These are phyloP conservation scores for Vicia sativa DNA, from an alignment of 306 rosid genomes.

Conservation along the genomic window DNA sequence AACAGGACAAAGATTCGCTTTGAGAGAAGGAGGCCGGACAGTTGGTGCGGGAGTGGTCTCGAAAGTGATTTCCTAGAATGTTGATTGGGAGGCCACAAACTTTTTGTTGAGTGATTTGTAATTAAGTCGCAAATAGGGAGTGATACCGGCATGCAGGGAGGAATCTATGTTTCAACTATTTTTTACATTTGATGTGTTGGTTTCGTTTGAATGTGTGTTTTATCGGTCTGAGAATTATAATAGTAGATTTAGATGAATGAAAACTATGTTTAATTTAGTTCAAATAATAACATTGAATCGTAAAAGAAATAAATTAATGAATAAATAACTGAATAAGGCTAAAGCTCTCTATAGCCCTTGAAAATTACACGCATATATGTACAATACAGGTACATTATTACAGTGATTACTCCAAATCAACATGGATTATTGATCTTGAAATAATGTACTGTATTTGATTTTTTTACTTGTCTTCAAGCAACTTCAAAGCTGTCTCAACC, in stretches of 20 bases:
- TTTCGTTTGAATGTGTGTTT: slow-evolving; percentile 30
- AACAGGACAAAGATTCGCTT: slow-evolving; percentile 90
- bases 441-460: neutral
- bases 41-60: slow-evolving; percentile 94
- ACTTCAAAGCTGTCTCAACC: slow-evolving; percentile 68
- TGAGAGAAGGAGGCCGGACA: slow-evolving; percentile 92
- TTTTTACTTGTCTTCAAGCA: slow-evolving; percentile 48
- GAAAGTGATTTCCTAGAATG: slow-evolving; percentile 65
- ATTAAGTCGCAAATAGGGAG: slow-evolving; percentile 28
- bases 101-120: slow-evolving; percentile 35
- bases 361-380: slow-evolving; percentile 19
- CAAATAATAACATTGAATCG: slow-evolving; percentile 22
- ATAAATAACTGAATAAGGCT: slow-evolving; percentile 23
- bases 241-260: slow-evolving; percentile 18
- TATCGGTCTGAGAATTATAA: slow-evolving; percentile 28
- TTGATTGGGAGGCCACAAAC: slow-evolving; percentile 12
- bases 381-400: slow-evolving; percentile 16
- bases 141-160: slow-evolving; percentile 30
- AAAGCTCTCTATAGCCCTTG: slow-evolving; percentile 23
- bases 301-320: slow-evolving; percentile 13
- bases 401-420: neutral
- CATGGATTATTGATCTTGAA: slow-evolving; percentile 16
- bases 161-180: slow-evolving; percentile 27
- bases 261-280: slow-evolving; percentile 15
- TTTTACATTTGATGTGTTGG: slow-evolving; percentile 28